Evolutionary conservation across 192 early-diverging fungal species (phyloP), one percentile per base, ranked within the genome.

Genomic region (Coemansia javaensis): DNA sequence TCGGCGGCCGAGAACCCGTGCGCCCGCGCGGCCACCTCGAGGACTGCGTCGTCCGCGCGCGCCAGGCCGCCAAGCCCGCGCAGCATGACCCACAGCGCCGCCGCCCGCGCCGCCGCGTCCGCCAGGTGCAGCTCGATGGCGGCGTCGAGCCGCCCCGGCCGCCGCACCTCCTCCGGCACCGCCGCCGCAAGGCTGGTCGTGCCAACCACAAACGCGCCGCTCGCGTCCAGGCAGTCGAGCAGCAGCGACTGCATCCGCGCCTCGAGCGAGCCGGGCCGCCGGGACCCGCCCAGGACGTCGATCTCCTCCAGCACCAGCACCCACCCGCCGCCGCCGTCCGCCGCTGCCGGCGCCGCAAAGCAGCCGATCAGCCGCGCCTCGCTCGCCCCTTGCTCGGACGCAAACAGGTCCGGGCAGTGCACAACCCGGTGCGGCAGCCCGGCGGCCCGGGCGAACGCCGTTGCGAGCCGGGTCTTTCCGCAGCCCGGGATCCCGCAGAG

Each of bases 1-100:
- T 94, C 91, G 11, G 86, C 81, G 1, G 86, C 80, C 0, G 87
- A 86, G 60, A 87, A 89, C n/a, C 91, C 89, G 31, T 75, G 66
- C 0, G 65, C 55, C 25, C 38, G 44, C 25, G 52, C 53, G 27
- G 72, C 65, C 15, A 64, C 37, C 22, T 21, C 43, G n/a, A 35
- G 32, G 28, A 66, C 47, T 8, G 33, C 47, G 14, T 52, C 47
- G 6, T 49, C 49, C 6, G 50, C 15, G 7, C 11, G 12, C 6
- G 66, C 32, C 4, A 75, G 40, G 15, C 40, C 45, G 28, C 17
- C 28, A 32, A 75, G 68, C n/a, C 54, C 40, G 24, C 47, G 32
- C 0, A 75, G 66, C 59, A 75, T 75, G 11, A 75, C 52, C 9
- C 42, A 37, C 15, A 75, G 40, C 14, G 45, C 72, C 16, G 54